phyloP scores from a whole-genome alignment of 2,329 filamentous ascomycete species.

The Leptographium wingfieldii region DNA sequence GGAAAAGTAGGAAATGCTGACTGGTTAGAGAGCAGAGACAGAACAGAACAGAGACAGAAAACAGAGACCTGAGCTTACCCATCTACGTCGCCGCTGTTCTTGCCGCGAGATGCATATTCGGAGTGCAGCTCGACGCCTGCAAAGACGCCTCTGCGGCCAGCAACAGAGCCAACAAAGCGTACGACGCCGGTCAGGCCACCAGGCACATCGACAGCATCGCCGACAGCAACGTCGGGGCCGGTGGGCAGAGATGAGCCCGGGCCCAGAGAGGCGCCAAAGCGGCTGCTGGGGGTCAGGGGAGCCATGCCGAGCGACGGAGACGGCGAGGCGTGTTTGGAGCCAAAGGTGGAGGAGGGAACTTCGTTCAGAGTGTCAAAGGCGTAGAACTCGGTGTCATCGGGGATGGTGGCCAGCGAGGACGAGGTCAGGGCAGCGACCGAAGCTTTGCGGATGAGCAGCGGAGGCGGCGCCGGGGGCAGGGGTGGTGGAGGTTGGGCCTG shows the following conservation, averaged over 20 bases:
- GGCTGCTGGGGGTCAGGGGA: conserved; percentile 40
- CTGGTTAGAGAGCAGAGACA: not conserved
- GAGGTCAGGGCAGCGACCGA: conserved; percentile 58
- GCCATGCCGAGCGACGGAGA: not conserved
- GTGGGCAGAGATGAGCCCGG: conserved; percentile 4
- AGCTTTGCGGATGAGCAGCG: conserved; percentile 51
- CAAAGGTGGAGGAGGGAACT: conserved; percentile 15
- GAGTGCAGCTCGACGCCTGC: conserved; percentile 79
- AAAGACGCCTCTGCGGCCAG: conserved; percentile 83
- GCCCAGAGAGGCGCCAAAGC: conserved; percentile 14
- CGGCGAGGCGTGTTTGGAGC: not conserved
- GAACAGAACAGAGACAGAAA: not conserved
- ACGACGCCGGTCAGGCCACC: conserved; percentile 85
- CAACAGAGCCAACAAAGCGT: conserved; percentile 76
- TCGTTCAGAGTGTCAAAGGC: conserved; percentile 40
- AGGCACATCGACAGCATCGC: conserved; percentile 81
- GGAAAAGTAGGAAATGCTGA: conserved; percentile 62
- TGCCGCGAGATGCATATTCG: conserved; percentile 72
- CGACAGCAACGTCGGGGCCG: conserved; percentile 50
- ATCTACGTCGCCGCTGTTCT: conserved; percentile 94
- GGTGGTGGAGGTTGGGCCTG: not conserved
- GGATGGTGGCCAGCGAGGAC: conserved; percentile 49
- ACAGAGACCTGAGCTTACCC: conserved; percentile 44
- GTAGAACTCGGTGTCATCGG: conserved; percentile 54
- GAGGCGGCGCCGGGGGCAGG: conserved; percentile 15